These are phyloP conservation scores for Escallonia herrerae DNA, from an alignment of 129 eudicot species.

Conservation along the genomic window DNA sequence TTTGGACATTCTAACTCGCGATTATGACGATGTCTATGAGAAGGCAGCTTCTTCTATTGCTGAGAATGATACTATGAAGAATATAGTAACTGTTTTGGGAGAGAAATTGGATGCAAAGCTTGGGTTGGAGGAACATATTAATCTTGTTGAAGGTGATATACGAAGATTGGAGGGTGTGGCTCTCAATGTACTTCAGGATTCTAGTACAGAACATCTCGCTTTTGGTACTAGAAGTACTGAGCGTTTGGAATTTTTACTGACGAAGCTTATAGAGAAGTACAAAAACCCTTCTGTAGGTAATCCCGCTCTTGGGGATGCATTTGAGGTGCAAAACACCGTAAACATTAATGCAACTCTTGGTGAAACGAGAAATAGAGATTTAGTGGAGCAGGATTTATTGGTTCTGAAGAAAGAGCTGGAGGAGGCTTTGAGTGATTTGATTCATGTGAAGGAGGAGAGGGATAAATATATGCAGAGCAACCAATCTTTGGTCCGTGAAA, in stretches of 20 bases:
- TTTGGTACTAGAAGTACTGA: slow-evolving; percentile 28
- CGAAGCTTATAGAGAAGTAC: slow-evolving; percentile 46
- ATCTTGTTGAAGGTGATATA: slow-evolving; percentile 45
- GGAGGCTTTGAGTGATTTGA: slow-evolving; percentile 44
- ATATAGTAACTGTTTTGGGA: slow-evolving; percentile 34
- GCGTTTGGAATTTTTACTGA: slow-evolving; percentile 46
- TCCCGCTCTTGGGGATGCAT: slow-evolving; percentile 12
- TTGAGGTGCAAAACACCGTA: slow-evolving; percentile 22
- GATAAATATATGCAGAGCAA: slow-evolving; percentile 35
- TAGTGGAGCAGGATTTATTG: slow-evolving; percentile 22
- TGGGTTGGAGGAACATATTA: slow-evolving; percentile 38
- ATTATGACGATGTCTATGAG: slow-evolving; percentile 34
- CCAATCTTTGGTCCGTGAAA: slow-evolving; percentile 46
- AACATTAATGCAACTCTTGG: slow-evolving; percentile 19
- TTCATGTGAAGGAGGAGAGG: slow-evolving; percentile 48
- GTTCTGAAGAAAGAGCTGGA: slow-evolving; percentile 55
- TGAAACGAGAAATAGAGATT: slow-evolving; percentile 24
- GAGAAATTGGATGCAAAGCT: slow-evolving; percentile 39
- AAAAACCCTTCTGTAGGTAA: slow-evolving; percentile 12
- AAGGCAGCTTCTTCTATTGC: slow-evolving; percentile 24
- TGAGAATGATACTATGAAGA: slow-evolving; percentile 34
- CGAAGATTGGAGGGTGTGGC: slow-evolving; percentile 52
- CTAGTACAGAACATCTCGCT: slow-evolving; percentile 40
- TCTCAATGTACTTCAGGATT: slow-evolving; percentile 44
- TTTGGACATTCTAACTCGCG: slow-evolving; percentile 47